These are phyloP conservation scores for Limnanthes douglasii DNA, from an alignment of 345 rosid genomes.

Conservation along the genomic window DNA sequence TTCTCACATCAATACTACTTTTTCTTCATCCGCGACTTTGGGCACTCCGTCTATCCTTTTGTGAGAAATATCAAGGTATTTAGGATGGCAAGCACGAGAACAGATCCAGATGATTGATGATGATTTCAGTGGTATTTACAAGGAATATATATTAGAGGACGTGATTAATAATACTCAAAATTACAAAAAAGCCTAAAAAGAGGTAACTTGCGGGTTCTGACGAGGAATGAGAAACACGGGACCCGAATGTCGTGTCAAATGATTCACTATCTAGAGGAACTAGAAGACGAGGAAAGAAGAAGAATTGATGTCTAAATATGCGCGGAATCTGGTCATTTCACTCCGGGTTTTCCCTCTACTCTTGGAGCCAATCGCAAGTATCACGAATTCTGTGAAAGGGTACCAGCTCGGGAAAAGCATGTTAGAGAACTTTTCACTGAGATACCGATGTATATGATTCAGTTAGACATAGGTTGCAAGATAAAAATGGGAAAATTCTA, in stretches of 20 bases:
- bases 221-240: slow-evolving; percentile 69
- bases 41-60: no score
- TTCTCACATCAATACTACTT: no score
- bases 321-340: slow-evolving; percentile 94
- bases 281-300: slow-evolving; percentile 99
- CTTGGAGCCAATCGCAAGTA: slow-evolving; percentile 90
- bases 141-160: slow-evolving; percentile 59
- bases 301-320: slow-evolving; percentile 95
- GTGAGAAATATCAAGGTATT: no score
- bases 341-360: slow-evolving; percentile 99
- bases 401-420: slow-evolving; percentile 74
- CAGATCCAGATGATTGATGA: slow-evolving; percentile 75
- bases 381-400: slow-evolving; percentile 88
- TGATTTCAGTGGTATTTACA: slow-evolving; percentile 88
- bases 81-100: slow-evolving; percentile 54
- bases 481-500: slow-evolving; percentile 78
- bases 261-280: slow-evolving; percentile 97
- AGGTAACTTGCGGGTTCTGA: slow-evolving; percentile 40
- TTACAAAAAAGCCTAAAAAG: slow-evolving; percentile 29
- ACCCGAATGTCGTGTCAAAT: slow-evolving; percentile 92
- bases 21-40: no score
- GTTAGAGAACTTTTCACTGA: slow-evolving; percentile 68
- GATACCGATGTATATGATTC: slow-evolving; percentile 62
- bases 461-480: slow-evolving; percentile 78
- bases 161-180: slow-evolving; percentile 27